A percentile compares a stretch with the other conserved stretches of the same genome.
These are phyloP conservation scores for Penicillium riverlandense DNA, from an alignment of 495 filamentous ascomycete genomes.

Conservation along the genomic window DNA sequence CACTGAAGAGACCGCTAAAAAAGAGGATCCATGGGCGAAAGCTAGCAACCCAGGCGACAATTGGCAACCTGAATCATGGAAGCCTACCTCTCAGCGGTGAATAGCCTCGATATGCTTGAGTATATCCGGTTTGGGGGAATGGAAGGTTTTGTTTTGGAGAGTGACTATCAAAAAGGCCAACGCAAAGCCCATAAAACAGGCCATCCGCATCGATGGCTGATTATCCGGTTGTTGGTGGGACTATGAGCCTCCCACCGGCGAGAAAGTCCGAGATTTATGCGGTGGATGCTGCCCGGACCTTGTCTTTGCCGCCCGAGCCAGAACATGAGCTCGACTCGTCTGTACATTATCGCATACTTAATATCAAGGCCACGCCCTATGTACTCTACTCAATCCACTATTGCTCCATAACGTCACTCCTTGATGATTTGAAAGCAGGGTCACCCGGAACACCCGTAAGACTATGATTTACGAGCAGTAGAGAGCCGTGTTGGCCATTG, in stretches of 20 bases:
- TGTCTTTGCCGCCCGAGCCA: too few relatives aligned
- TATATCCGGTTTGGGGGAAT: too few relatives aligned
- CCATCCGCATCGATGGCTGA: neutral
- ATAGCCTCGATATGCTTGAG: neutral
- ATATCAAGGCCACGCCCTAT: neutral
- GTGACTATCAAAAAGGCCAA: neutral
- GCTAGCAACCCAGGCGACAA: constrained; percentile 52
- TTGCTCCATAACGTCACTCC: neutral
- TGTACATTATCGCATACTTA: too few relatives aligned
- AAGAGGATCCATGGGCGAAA: constrained; percentile 57
- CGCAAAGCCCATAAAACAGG: too few relatives aligned
- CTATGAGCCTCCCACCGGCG: too few relatives aligned
- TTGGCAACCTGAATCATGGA: constrained; percentile 76
- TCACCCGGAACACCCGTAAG: too few relatives aligned
- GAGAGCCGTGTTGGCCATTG: neutral
- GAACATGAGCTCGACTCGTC: too few relatives aligned
- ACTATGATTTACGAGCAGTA: neutral
- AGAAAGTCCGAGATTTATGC: too few relatives aligned
- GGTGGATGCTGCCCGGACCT: too few relatives aligned
- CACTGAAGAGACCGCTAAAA: constrained; percentile 14
- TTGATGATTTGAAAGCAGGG: too few relatives aligned
- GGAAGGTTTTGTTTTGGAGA: too few relatives aligned
- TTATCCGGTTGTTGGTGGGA: too few relatives aligned
- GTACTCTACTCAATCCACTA: neutral
- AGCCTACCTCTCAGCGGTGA: constrained; percentile 32